These are phyloP conservation scores for Byssoonygena ceratinophila DNA, from an alignment of 2,329 filamentous ascomycete genomes.

Conservation along the genomic window DNA sequence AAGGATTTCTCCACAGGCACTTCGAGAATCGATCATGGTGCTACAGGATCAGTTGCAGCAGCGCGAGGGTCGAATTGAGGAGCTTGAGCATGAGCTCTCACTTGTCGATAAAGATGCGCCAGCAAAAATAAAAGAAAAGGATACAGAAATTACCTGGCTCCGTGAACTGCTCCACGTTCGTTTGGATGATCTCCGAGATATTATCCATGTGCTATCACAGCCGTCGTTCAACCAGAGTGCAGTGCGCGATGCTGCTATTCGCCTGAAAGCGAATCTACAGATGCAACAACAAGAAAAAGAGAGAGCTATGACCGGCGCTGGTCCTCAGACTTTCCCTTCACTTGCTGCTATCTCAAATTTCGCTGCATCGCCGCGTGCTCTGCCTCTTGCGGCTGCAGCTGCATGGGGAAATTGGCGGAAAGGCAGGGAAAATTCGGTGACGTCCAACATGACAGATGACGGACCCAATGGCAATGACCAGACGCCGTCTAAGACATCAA, in stretches of 20 bases:
- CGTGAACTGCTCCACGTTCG: slow-evolving; percentile 85
- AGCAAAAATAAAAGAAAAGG: slow-evolving; percentile 74
- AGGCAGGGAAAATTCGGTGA: slow-evolving; percentile 44
- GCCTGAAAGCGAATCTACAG: slow-evolving; percentile 84
- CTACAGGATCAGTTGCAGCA: slow-evolving; percentile 94
- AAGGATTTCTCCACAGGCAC: slow-evolving; percentile 85
- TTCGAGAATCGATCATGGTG: slow-evolving; percentile 91
- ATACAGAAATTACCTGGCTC: slow-evolving; percentile 90
- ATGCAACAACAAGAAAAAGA: slow-evolving; percentile 98
- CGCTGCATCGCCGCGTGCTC: slow-evolving; percentile 62
- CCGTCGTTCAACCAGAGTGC: slow-evolving; percentile 65
- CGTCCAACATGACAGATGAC: slow-evolving; percentile 30
- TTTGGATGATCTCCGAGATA: slow-evolving; percentile 82
- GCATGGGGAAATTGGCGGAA: slow-evolving; percentile 95
- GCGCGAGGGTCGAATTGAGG: slow-evolving; percentile 80
- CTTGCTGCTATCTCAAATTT: slow-evolving; percentile 67
- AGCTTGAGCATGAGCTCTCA: slow-evolving; percentile 62
- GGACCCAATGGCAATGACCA: slow-evolving; percentile 22
- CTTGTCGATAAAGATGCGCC: slow-evolving; percentile 66
- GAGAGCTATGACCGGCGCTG: slow-evolving; percentile 62
- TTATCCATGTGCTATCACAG: slow-evolving; percentile 67
- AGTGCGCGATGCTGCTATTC: slow-evolving; percentile 82
- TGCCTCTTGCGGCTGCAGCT: slow-evolving; percentile 81
- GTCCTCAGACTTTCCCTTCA: slow-evolving; percentile 55
- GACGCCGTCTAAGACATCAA: slow-evolving; percentile 52